Evolutionary conservation across 345 rosid genomes (phyloP).

Genomic region (Eucalyptus cloeziana): DNA sequence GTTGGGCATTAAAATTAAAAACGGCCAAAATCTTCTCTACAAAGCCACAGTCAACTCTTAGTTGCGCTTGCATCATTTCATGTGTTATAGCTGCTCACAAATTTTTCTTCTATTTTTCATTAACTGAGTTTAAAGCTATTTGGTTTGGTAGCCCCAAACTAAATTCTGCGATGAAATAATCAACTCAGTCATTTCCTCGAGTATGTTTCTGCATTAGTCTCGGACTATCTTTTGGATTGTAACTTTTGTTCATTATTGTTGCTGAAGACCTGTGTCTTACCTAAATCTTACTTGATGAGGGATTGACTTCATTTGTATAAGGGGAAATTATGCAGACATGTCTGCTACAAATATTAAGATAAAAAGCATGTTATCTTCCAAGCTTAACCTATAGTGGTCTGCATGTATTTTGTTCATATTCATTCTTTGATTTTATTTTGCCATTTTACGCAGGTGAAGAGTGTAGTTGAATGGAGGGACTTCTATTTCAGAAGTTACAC

Average conservation of each 20-base stretch:
- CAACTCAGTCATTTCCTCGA: neutral
- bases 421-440: neutral
- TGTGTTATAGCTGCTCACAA: neutral
- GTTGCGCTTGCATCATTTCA: neutral
- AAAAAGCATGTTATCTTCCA: neutral
- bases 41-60: neutral
- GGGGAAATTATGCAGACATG: neutral
- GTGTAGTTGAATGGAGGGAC: slow-evolving; percentile 85
- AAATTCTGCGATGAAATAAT: neutral
- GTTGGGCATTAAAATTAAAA: neutral
- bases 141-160: neutral
- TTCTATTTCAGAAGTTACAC: slow-evolving; percentile 75
- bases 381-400: neutral
- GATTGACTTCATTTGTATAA: neutral
- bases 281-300: neutral
- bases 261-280: neutral
- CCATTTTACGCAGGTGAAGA: slow-evolving; percentile 53
- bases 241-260: neutral
- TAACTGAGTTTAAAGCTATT: neutral
- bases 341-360: neutral
- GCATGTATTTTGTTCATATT: too few relatives aligned
- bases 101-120: neutral
- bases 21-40: neutral
- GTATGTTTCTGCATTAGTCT: neutral
- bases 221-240: neutral